phyloP scores from a whole-genome alignment of 2,329 filamentous ascomycete genomes.

The Diaporthe amygdali region DNA sequence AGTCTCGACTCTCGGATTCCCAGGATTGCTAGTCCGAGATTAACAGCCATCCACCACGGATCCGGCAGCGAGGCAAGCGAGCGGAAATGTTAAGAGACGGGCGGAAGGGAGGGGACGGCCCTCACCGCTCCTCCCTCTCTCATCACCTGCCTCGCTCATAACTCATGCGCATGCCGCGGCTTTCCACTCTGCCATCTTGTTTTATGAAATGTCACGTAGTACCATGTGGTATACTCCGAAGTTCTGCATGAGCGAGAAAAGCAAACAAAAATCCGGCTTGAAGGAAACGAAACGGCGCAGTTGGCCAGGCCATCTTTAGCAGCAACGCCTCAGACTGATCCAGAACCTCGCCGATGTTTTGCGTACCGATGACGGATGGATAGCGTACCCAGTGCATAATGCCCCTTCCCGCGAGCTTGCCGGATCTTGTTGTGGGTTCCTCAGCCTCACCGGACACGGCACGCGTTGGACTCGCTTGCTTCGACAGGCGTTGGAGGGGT shows the following conservation, averaged over 20 bases:
- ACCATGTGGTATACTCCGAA: slow-evolving; percentile 8
- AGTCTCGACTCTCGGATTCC: neutral
- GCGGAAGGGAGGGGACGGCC: slow-evolving; percentile 19
- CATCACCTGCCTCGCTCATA: neutral
- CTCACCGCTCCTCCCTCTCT: slow-evolving; percentile 18
- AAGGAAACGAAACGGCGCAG: neutral
- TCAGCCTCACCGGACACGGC: slow-evolving; percentile 6
- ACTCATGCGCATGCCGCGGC: slow-evolving; percentile 12
- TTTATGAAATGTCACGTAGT: slow-evolving; percentile 24
- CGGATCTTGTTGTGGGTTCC: slow-evolving; percentile 16
- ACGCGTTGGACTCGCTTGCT: slow-evolving; percentile 7
- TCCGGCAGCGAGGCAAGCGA: neutral
- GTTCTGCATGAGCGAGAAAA: slow-evolving; percentile 7
- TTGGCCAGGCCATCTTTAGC: neutral
- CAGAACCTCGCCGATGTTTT: neutral
- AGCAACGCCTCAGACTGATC: neutral
- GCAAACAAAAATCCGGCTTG: slow-evolving; percentile 8
- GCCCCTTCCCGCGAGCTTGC: slow-evolving; percentile 6
- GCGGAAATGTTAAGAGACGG: neutral
- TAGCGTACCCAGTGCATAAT: neutral
- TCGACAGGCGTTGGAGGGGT: neutral
- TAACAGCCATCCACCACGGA: neutral
- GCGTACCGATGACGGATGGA: neutral
- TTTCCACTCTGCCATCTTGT: neutral
- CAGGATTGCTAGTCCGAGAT: neutral